A percentile compares a stretch with the other conserved stretches of the same genome.
Evolutionary conservation across 2,329 filamentous ascomycete species (phyloP).

Genomic region (Tolypocladium ovalisporum): DNA sequence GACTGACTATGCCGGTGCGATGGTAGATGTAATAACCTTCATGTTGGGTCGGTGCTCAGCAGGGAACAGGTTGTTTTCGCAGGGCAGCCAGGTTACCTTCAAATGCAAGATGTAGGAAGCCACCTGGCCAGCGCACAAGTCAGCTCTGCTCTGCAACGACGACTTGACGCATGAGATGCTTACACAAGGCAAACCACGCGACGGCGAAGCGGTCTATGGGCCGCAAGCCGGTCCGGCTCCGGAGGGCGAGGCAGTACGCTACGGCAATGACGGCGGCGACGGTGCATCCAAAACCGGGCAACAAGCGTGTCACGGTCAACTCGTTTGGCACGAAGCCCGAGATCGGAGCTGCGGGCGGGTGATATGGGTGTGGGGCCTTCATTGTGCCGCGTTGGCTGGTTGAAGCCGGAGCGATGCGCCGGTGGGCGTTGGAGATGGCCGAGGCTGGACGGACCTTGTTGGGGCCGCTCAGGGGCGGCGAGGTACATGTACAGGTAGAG

Average conservation of each 20-base stretch:
- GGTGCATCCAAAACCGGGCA: conserved; percentile 23
- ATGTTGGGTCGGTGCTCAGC: conserved; percentile 2
- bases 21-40: conserved; percentile 71
- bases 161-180: conserved; percentile 11
- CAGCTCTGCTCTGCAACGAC: neutral
- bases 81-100: conserved; percentile 50
- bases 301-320: conserved; percentile 24
- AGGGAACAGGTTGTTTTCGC: neutral
- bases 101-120: conserved; percentile 68
- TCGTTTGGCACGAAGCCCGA: conserved; percentile 35
- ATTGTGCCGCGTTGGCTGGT: neutral
- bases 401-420: neutral
- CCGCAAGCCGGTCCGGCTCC: conserved; percentile 10
- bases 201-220: conserved; percentile 29
- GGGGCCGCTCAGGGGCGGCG: neutral
- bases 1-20: conserved; percentile 52
- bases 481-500: too few relatives aligned
- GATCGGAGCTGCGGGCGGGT: conserved; percentile 31
- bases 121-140: conserved; percentile 30
- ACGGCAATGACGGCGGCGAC: conserved; percentile 23
- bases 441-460: neutral
- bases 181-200: conserved; percentile 46
- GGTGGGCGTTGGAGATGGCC: neutral
- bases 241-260: conserved; percentile 15
- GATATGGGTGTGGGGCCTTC: conserved; percentile 34